These are phyloP conservation scores for Auriscalpium microsporum DNA, from an alignment of 768 basidiomycete species.

Conservation along the genomic window DNA sequence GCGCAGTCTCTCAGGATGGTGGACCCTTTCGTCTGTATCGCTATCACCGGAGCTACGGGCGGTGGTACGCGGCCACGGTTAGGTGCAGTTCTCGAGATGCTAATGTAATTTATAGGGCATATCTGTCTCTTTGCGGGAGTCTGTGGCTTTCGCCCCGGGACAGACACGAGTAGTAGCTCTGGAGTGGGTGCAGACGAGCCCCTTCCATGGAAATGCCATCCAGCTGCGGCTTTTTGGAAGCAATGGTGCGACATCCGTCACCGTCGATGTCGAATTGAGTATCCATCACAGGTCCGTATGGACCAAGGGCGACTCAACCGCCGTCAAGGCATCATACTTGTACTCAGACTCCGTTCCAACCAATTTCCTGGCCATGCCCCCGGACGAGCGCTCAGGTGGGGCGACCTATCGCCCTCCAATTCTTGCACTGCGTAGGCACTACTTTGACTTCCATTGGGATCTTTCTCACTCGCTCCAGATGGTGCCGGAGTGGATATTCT, in stretches of 20 bases:
- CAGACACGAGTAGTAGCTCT: slow-evolving; percentile 45
- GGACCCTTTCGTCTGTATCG: slow-evolving; percentile 35
- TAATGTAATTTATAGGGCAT: slow-evolving; percentile 5
- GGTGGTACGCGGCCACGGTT: slow-evolving; percentile 9
- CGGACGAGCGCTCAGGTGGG: slow-evolving; percentile 24
- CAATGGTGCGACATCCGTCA: slow-evolving; percentile 9
- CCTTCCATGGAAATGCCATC: slow-evolving; percentile 30
- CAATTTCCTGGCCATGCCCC: slow-evolving; percentile 50
- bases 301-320: slow-evolving; percentile 19
- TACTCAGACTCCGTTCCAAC: slow-evolving; percentile 47
- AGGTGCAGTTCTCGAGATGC: too few species aligned
- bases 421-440: slow-evolving; percentile 52
- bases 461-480: slow-evolving; percentile 36
- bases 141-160: slow-evolving; percentile 1
- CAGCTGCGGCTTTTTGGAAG: slow-evolving; percentile 30
- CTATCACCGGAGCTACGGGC: slow-evolving; percentile 8
- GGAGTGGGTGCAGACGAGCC: slow-evolving; percentile 32
- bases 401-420: slow-evolving; percentile 39
- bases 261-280: slow-evolving; percentile 32
- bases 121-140: not conserved
- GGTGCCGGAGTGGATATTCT: slow-evolving; percentile 81
- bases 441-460: not conserved
- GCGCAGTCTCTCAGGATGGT: slow-evolving; percentile 44
- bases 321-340: slow-evolving; percentile 51
- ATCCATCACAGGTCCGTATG: slow-evolving; percentile 38